Conservation (phyloP, 805 yeast genomes). For the Pichia paraexigua region DNA sequence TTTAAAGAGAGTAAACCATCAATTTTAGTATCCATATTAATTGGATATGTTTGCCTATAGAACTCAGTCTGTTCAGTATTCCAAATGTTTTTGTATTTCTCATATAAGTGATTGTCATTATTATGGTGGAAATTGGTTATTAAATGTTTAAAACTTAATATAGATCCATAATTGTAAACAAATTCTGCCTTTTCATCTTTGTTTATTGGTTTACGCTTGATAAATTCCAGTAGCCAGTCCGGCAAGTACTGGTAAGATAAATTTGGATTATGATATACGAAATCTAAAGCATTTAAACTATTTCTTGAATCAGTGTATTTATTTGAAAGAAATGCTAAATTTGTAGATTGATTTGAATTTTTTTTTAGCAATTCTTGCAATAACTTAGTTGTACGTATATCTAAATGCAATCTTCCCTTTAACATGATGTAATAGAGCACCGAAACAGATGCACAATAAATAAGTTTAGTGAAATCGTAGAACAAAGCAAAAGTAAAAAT, state of each 20-base stretch:
- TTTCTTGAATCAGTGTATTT: not conserved
- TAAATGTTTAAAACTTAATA: constrained; percentile 1
- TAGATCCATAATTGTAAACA: not conserved
- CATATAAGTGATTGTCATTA: not conserved
- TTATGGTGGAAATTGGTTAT: not conserved
- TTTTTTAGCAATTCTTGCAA: not conserved
- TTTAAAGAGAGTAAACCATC: not conserved
- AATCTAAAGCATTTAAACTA: not conserved
- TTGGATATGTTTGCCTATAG: not conserved
- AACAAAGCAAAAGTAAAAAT: too few species aligned
- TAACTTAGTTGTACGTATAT: not conserved
- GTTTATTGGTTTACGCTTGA: not conserved
- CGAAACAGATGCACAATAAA: too few species aligned
- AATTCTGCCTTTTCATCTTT: not conserved
- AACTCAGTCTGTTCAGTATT: not conserved
- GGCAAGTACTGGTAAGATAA: not conserved
- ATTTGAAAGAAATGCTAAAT: not conserved
- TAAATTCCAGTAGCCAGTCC: not conserved
- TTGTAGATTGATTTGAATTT: not conserved
- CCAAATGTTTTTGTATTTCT: not conserved
- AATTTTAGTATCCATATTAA: not conserved
- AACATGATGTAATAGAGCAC: not conserved
- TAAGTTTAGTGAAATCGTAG: too few species aligned
- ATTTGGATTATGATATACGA: not conserved
- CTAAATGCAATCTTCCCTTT: not conserved